Conservation (phyloP, 768 basidiomycete species). For the Mycena pura region DNA sequence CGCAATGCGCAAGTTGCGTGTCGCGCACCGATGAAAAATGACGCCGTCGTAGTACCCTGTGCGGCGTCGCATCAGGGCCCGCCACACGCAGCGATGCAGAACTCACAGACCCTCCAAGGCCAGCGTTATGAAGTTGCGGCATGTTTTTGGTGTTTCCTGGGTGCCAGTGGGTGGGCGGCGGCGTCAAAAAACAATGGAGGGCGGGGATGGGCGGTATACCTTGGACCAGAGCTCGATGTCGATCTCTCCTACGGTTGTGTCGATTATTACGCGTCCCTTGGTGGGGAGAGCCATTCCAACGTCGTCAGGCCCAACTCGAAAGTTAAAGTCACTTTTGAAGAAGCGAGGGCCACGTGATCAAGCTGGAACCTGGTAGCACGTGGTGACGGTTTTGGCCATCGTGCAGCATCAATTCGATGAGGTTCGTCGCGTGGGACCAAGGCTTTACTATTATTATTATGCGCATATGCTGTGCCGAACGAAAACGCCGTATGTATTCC, state of each 20-base stretch:
- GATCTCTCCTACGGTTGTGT: slow-evolving; percentile 88
- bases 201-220: slow-evolving; percentile 50
- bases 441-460: too few relatives aligned
- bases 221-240: slow-evolving; percentile 95
- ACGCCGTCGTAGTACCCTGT: slow-evolving; percentile 95
- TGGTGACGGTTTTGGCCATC: too few relatives aligned
- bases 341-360: too few relatives aligned
- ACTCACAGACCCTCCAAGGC: slow-evolving; percentile 84
- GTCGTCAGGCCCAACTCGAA: too few relatives aligned
- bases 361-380: too few relatives aligned
- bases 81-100: slow-evolving; percentile 6
- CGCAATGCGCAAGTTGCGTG: slow-evolving; percentile 13
- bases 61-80: slow-evolving; percentile 14
- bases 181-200: too few relatives aligned
- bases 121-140: slow-evolving; percentile 87
- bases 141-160: slow-evolving; percentile 93
- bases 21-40: slow-evolving; percentile 83
- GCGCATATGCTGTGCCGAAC: too few relatives aligned
- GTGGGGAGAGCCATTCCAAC: slow-evolving; percentile 89
- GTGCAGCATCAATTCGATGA: too few relatives aligned
- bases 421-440: too few relatives aligned
- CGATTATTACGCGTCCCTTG: slow-evolving; percentile 83
- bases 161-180: too few relatives aligned
- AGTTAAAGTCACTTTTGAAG: too few relatives aligned
- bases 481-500: too few relatives aligned